Evolutionary conservation across 805 yeast genomes (phyloP).

Genomic region (Kregervanrija pseudodelftensis): DNA sequence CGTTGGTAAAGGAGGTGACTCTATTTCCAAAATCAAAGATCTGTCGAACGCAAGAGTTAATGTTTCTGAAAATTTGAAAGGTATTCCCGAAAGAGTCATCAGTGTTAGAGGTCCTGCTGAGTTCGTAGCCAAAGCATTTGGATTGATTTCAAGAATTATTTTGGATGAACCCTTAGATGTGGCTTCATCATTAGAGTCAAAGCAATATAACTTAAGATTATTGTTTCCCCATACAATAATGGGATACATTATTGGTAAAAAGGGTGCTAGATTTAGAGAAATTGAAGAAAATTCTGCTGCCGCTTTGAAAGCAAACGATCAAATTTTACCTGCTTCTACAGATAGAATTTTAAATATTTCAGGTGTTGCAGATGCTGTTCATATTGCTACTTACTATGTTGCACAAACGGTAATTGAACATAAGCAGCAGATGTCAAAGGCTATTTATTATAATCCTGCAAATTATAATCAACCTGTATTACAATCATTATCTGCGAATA

Average conservation of each 20-base stretch:
- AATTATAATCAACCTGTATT: conserved; percentile 24
- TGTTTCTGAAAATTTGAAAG: conserved; percentile 66
- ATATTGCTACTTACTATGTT: conserved; percentile 71
- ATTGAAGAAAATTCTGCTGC: conserved; percentile 82
- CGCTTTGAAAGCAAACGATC: conserved; percentile 63
- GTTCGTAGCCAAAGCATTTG: conserved; percentile 75
- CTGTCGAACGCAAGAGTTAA: conserved; percentile 57
- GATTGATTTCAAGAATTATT: conserved; percentile 60
- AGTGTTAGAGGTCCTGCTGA: conserved; percentile 70
- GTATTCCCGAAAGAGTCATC: conserved; percentile 68
- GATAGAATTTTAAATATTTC: conserved; percentile 64
- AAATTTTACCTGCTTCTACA: conserved; percentile 65
- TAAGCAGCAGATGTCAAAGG: conserved; percentile 49
- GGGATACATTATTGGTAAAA: conserved; percentile 76
- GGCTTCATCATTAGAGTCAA: conserved; percentile 50
- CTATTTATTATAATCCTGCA: conserved; percentile 54
- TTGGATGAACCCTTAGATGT: conserved; percentile 59
- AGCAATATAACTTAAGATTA: conserved; percentile 49
- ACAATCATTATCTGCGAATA: conserved; percentile 3
- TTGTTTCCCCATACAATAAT: conserved; percentile 73
- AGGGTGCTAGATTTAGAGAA: conserved; percentile 66
- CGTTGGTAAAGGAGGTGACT: conserved; percentile 79
- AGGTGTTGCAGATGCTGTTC: conserved; percentile 85
- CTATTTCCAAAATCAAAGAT: conserved; percentile 55
- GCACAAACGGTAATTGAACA: conserved; percentile 62